These are phyloP conservation scores for Ophiostoma sp. DNA, from an alignment of 2,329 filamentous ascomycete species.

Conservation along the genomic window DNA sequence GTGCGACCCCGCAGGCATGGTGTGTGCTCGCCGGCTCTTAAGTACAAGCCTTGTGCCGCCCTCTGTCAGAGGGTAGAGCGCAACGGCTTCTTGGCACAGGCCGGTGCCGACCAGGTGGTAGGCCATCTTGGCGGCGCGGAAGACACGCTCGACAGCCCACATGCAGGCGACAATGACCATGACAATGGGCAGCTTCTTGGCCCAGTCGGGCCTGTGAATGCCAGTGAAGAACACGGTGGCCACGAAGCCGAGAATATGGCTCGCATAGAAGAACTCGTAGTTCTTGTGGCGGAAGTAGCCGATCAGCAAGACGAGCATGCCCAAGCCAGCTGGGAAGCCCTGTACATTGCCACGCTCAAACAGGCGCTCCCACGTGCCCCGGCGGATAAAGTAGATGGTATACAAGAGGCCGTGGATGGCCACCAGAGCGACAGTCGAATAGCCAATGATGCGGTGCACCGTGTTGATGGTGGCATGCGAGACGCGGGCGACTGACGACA, in stretches of 20 bases:
- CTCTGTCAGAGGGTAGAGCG: constrained; percentile 41
- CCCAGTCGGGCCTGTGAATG: constrained; percentile 42
- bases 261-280: constrained; percentile 46
- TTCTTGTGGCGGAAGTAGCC: constrained; percentile 33
- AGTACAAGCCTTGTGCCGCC: constrained; percentile 44
- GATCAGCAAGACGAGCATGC: constrained; percentile 36
- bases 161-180: constrained; percentile 39
- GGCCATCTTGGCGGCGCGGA: constrained; percentile 36
- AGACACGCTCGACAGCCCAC: constrained; percentile 43
- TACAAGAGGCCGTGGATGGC: constrained; percentile 39
- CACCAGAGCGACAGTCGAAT: constrained; percentile 37
- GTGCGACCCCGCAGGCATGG: constrained; percentile 47
- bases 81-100: constrained; percentile 34
- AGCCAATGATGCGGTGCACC: constrained; percentile 45
- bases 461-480: constrained; percentile 39
- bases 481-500: constrained; percentile 47
- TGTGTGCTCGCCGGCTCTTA: constrained; percentile 37
- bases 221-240: constrained; percentile 39
- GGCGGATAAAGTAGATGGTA: constrained; percentile 31
- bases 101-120: constrained; percentile 32
- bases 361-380: constrained; percentile 29
- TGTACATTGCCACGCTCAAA: constrained; percentile 32
- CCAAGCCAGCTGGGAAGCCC: constrained; percentile 37
- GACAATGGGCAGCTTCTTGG: constrained; percentile 35
- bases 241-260: constrained; percentile 41